Conservation (phyloP, 805 yeast species). For the Kregervanrija fluxuum region DNA sequence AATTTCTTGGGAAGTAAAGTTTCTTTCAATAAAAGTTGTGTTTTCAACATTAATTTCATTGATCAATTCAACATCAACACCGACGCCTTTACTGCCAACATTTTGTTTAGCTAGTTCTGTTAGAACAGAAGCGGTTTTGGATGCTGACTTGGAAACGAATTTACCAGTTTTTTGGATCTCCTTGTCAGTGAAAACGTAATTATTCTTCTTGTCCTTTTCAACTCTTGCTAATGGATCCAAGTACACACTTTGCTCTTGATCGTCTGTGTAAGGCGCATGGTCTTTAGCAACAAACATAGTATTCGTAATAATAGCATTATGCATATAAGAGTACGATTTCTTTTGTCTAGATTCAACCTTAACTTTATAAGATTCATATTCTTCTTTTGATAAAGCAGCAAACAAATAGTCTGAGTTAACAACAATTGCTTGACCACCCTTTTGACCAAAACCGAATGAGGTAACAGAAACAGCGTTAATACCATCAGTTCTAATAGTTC, state of each 20-base stretch:
- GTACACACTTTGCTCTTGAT: conserved; percentile 83
- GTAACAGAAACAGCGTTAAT: conserved; percentile 95
- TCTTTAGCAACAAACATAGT: conserved; percentile 89
- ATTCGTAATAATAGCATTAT: conserved; percentile 87
- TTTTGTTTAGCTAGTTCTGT: conserved; percentile 41
- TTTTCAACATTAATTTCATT: conserved; percentile 77
- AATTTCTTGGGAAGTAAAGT: conserved; percentile 79
- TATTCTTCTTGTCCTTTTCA: conserved; percentile 27
- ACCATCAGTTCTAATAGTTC: conserved; percentile 91
- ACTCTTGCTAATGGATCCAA: conserved; percentile 92
- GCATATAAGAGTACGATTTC: conserved; percentile 90
- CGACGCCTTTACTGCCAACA: conserved; percentile 59
- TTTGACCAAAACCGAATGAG: conserved; percentile 98
- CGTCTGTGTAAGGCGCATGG: conserved; percentile 86
- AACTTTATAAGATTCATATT: conserved; percentile 62
- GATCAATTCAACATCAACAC: conserved; percentile 94
- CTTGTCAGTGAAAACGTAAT: conserved; percentile 42
- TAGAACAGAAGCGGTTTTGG: conserved; percentile 59
- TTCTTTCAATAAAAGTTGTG: conserved; percentile 85
- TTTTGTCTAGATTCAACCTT: conserved; percentile 79
- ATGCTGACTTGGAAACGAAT: conserved; percentile 42
- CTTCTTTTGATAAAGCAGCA: conserved; percentile 66
- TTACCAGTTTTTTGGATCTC: conserved; percentile 38
- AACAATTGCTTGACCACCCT: conserved; percentile 94
- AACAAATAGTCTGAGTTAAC: conserved; percentile 90